phyloP scores from a whole-genome alignment of 2,329 filamentous ascomycete genomes.

The Penicillium sp. region DNA sequence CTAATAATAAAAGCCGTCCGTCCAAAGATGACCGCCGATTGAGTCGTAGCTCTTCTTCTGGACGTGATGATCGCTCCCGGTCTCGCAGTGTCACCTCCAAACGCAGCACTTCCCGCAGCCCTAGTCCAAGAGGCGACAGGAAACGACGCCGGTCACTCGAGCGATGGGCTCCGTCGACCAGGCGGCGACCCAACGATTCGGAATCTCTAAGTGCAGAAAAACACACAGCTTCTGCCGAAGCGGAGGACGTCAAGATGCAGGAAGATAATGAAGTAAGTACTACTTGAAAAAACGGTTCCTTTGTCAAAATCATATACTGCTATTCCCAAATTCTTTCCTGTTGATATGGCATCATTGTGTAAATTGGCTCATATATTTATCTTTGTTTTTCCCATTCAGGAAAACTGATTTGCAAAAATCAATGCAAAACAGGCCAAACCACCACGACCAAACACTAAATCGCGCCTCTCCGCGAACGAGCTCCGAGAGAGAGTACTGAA shows the following conservation, averaged over 20 bases:
- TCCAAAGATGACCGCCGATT: slow-evolving; percentile 38
- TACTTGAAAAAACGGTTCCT: not conserved
- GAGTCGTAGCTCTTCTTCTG: slow-evolving; percentile 32
- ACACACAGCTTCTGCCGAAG: slow-evolving; percentile 38
- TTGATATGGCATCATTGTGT: slow-evolving; percentile 14
- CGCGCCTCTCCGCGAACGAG: slow-evolving; percentile 28
- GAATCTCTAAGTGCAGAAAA: slow-evolving; percentile 39
- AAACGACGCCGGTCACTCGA: slow-evolving; percentile 44
- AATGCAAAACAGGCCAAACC: slow-evolving; percentile 14
- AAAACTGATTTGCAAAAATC: slow-evolving; percentile 18
- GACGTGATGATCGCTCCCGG: slow-evolving; percentile 23
- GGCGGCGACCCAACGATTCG: slow-evolving; percentile 40
- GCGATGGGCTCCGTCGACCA: slow-evolving; percentile 41
- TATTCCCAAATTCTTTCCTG: slow-evolving; percentile 3
- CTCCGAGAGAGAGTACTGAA: slow-evolving; percentile 35
- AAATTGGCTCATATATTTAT: slow-evolving; percentile 11
- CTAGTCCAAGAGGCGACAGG: slow-evolving; percentile 29
- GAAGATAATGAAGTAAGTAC: slow-evolving; percentile 12
- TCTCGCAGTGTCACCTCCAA: slow-evolving; percentile 42
- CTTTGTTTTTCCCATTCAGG: slow-evolving; percentile 11
- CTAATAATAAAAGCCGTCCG: slow-evolving; percentile 51
- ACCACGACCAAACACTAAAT: slow-evolving; percentile 14
- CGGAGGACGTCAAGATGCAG: slow-evolving; percentile 24
- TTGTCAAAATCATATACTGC: slow-evolving; percentile 14
- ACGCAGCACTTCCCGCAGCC: slow-evolving; percentile 28